These are phyloP conservation scores for Psilocybe cubensis DNA, from an alignment of 768 basidiomycete genomes.

Conservation along the genomic window DNA sequence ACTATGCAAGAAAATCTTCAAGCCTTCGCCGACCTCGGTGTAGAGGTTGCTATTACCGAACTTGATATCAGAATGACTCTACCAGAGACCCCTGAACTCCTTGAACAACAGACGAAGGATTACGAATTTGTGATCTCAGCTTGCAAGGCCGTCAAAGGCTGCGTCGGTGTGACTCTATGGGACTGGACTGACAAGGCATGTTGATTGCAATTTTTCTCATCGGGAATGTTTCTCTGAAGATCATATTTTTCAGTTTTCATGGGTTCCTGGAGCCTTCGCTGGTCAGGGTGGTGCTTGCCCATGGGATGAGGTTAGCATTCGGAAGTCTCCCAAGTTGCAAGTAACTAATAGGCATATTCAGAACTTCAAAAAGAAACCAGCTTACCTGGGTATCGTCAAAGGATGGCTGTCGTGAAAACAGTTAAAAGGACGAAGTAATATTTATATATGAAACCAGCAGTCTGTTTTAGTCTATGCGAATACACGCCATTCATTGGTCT, in stretches of 20 bases:
- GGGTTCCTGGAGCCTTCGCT: conserved; percentile 40
- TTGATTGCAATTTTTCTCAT: not conserved
- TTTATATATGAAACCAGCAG: not conserved
- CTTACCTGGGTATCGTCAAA: conserved; percentile 47
- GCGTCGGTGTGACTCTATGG: conserved; percentile 52
- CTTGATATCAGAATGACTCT: conserved; percentile 66
- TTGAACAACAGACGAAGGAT: conserved; percentile 59
- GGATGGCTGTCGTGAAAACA: conserved; percentile 23
- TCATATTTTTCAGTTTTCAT: conserved; percentile 34
- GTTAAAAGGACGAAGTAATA: not conserved
- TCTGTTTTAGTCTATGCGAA: not conserved
- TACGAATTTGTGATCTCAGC: conserved; percentile 59
- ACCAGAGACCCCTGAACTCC: conserved; percentile 49
- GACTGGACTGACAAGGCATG: conserved; percentile 45
- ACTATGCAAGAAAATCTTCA: conserved; percentile 50
- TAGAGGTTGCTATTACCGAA: conserved; percentile 73
- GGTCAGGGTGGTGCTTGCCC: conserved; percentile 42
- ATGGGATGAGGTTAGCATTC: conserved; percentile 36
- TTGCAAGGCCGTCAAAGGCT: conserved; percentile 47
- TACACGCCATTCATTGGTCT: not conserved
- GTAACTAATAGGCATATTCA: conserved; percentile 10
- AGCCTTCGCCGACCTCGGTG: conserved; percentile 58
- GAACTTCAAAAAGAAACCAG: conserved; percentile 47
- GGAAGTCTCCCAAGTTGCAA: too few relatives aligned
- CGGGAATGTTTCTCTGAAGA: not conserved